Base-by-base conservation (phyloP, 2,329 filamentous ascomycete species). In the Alternaria arbusti region DNA sequence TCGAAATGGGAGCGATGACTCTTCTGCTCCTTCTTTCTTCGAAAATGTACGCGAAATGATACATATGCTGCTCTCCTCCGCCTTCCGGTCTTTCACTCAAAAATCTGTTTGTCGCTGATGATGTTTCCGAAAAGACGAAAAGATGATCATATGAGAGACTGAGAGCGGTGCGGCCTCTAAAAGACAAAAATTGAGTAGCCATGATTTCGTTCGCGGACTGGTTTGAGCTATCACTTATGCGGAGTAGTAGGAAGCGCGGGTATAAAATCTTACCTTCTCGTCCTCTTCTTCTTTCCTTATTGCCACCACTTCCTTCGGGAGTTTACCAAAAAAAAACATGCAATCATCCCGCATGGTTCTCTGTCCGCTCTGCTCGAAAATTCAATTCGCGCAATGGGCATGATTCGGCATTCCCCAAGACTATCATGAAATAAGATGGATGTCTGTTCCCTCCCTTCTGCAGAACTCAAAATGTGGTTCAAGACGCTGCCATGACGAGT, bases 221-320 rank as follows among this genome's bases (percentile, higher is more conserved):
- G n/a, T n/a, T n/a, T n/a, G n/a, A n/a, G n/a, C n/a, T n/a, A n/a
- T n/a, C n/a, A n/a, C n/a, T n/a, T n/a, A n/a, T 2, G 13, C 13
- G 6, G 13, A 36, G 13, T n/a, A 36, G 32, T 10, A 4, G 0
- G 1, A 36, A 0, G 2, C 8, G 32, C 15, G 7, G 32, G 0
- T 36, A n/a, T 36, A 36, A 36, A n/a, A n/a, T 2, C 6, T n/a
- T n/a, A 36, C 15, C 32, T 36, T n/a, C 32, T 10, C 0, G 2
- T 5, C 32, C 8, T 36, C 15, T n/a, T n/a, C 15, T 36, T 36
- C 32, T n/a, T 36, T n/a, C 8, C 32, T n/a, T 4, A 36, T n/a
- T 10, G n/a, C 32, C 15, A 36, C 4, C 6, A 36, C 15, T 1
- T 10, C 32, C 7, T 36, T 36, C 32, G 32, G 32, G 32, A 0